phyloP scores from a whole-genome alignment of 768 basidiomycete species.

The Erythrobasidium yunnanense region DNA sequence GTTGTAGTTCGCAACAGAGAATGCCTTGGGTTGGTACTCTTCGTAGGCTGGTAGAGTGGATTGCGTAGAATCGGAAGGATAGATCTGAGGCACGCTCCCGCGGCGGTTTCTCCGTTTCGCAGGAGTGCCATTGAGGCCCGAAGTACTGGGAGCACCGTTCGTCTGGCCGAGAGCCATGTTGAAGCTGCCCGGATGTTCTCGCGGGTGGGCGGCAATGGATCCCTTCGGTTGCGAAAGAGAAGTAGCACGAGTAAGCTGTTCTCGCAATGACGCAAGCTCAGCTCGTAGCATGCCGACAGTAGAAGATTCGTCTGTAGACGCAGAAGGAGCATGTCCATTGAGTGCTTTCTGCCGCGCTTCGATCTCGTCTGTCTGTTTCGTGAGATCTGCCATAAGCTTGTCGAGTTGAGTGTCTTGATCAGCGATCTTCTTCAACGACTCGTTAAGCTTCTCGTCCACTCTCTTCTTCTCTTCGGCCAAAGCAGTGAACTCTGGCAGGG shows the following conservation, averaged over 20 bases:
- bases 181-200: slow-evolving; percentile 41
- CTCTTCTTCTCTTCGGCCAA: slow-evolving; percentile 64
- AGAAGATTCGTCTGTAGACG: slow-evolving; percentile 65
- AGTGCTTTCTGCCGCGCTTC: slow-evolving; percentile 61
- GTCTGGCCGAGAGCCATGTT: slow-evolving; percentile 44
- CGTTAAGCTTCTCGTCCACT: slow-evolving; percentile 68
- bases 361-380: slow-evolving; percentile 60
- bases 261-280: slow-evolving; percentile 81
- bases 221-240: slow-evolving; percentile 53
- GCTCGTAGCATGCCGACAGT: slow-evolving; percentile 80
- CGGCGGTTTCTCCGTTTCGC: slow-evolving; percentile 32
- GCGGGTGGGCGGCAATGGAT: slow-evolving; percentile 32
- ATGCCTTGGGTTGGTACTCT: slow-evolving; percentile 22
- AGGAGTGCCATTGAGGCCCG: slow-evolving; percentile 44
- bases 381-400: slow-evolving; percentile 66
- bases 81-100: slow-evolving; percentile 33
- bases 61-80: slow-evolving; percentile 33
- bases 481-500: slow-evolving; percentile 60
- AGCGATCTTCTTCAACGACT: slow-evolving; percentile 56
- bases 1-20: slow-evolving; percentile 15
- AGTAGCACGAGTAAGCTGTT: slow-evolving; percentile 91
- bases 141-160: slow-evolving; percentile 49
- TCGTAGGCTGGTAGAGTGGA: slow-evolving; percentile 19
- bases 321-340: slow-evolving; percentile 32
- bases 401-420: slow-evolving; percentile 79